Conservation (phyloP, 192 early-diverging fungal species). For the Backusella westeae region DNA sequence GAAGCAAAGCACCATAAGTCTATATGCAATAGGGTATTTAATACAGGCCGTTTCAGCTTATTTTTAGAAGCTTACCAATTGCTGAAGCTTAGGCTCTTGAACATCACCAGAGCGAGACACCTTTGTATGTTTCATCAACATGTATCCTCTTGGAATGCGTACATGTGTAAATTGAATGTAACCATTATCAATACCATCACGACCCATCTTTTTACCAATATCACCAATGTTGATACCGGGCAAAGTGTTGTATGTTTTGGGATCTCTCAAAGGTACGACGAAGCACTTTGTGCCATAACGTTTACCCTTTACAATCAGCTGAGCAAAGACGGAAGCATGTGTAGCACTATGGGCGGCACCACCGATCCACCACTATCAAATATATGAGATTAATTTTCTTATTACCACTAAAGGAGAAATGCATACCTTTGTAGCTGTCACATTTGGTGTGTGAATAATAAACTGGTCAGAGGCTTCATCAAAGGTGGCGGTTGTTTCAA, state of each 20-base stretch:
- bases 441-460: slow-evolving; percentile 75
- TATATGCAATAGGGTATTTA: not conserved
- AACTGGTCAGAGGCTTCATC: slow-evolving; percentile 84
- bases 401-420: no score
- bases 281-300: slow-evolving; percentile 86
- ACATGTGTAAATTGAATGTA: slow-evolving; percentile 94
- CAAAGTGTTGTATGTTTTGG: slow-evolving; percentile 71
- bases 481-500: slow-evolving; percentile 92
- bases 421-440: slow-evolving; percentile 70
- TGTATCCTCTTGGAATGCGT: slow-evolving; percentile 84
- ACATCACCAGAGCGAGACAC: slow-evolving; percentile 77
- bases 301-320: slow-evolving; percentile 79
- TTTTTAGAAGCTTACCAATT: slow-evolving; percentile 45
- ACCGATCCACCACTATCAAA: slow-evolving; percentile 86
- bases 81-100: slow-evolving; percentile 76
- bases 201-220: slow-evolving; percentile 88
- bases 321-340: slow-evolving; percentile 78
- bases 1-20: slow-evolving; percentile 86
- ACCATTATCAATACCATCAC: slow-evolving; percentile 90
- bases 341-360: slow-evolving; percentile 91
- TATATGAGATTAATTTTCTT: no score
- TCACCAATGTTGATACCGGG: slow-evolving; percentile 91
- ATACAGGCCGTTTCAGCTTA: not conserved
- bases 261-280: slow-evolving; percentile 83
- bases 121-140: slow-evolving; percentile 94